Conservation (phyloP, 2,329 filamentous ascomycete species). For the Hymenoscyphus fraxineus region DNA sequence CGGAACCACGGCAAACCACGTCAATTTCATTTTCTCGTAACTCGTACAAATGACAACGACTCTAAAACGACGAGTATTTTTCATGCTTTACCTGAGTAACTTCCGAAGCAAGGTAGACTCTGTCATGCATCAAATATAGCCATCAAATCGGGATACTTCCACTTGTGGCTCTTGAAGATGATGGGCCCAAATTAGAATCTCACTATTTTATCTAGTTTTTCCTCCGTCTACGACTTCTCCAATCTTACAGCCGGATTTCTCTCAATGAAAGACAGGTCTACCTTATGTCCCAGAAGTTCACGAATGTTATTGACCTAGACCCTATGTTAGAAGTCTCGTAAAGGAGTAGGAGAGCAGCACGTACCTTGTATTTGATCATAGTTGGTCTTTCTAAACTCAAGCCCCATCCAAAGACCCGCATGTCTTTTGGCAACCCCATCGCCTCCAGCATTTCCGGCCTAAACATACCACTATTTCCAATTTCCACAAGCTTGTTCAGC, state of each 20-base stretch:
- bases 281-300: constrained; percentile 76
- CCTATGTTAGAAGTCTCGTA: constrained; percentile 2
- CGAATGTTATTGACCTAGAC: constrained; percentile 52
- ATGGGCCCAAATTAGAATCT: not conserved
- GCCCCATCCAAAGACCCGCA: constrained; percentile 93
- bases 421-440: constrained; percentile 88
- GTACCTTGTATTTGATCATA: constrained; percentile 54
- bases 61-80: not conserved
- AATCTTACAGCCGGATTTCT: constrained; percentile 85
- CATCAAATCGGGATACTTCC: not conserved
- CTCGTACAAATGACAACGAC: not conserved
- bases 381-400: constrained; percentile 89
- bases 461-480: constrained; percentile 99
- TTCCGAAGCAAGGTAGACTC: not conserved
- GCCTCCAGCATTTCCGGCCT: constrained; percentile 93
- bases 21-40: not conserved
- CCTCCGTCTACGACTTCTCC: constrained; percentile 32
- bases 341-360: not conserved
- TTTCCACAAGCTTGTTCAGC: constrained; percentile 88
- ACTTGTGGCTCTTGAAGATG: not conserved
- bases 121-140: not conserved
- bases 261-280: constrained; percentile 90
- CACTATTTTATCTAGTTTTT: constrained; percentile 8
- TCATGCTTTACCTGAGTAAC: not conserved
- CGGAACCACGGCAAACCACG: not conserved